Percentiles rank a stretch among this genome's conserved stretches.
Evolutionary conservation across 805 yeast genomes (phyloP).

Genomic region (Isabelozyma rhagii): DNA sequence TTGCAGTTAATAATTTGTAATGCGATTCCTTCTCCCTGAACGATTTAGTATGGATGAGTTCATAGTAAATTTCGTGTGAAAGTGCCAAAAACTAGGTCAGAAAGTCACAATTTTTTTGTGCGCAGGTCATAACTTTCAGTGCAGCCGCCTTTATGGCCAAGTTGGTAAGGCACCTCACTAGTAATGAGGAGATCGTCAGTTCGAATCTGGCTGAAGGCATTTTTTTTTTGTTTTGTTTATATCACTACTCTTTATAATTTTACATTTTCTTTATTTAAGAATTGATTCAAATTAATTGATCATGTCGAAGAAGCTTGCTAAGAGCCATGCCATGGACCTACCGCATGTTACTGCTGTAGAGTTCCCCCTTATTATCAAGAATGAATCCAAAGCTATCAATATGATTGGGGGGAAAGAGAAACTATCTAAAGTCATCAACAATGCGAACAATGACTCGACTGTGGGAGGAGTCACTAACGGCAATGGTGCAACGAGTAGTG

Average conservation of each 20-base stretch:
- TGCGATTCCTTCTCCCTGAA: no score
- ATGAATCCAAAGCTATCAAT: slow-evolving; percentile 58
- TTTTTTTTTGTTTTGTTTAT: not conserved
- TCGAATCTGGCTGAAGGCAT: slow-evolving; percentile 23
- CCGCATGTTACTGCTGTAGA: slow-evolving; percentile 77
- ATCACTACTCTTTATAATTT: not conserved
- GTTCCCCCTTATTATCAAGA: slow-evolving; percentile 67
- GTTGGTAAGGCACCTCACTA: slow-evolving; percentile 20
- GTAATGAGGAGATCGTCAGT: slow-evolving; percentile 20
- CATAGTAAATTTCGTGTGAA: no score
- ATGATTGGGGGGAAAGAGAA: slow-evolving; percentile 64
- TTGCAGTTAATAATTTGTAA: no score
- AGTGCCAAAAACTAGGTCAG: no score
- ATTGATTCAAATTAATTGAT: not conserved
- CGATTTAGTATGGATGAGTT: no score
- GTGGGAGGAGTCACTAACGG: slow-evolving; percentile 15
- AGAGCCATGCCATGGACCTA: slow-evolving; percentile 61
- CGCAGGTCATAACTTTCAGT: no score
- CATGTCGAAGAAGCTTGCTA: slow-evolving; percentile 32
- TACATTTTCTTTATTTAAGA: not conserved
- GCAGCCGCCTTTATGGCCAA: slow-evolving; percentile 16
- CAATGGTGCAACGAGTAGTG: not conserved
- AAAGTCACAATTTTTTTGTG: no score
- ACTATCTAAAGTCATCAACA: slow-evolving; percentile 40
- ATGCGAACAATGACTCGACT: slow-evolving; percentile 18